Conservation (phyloP, 2,329 filamentous ascomycete genomes). For the Lachnellula willkommii region DNA sequence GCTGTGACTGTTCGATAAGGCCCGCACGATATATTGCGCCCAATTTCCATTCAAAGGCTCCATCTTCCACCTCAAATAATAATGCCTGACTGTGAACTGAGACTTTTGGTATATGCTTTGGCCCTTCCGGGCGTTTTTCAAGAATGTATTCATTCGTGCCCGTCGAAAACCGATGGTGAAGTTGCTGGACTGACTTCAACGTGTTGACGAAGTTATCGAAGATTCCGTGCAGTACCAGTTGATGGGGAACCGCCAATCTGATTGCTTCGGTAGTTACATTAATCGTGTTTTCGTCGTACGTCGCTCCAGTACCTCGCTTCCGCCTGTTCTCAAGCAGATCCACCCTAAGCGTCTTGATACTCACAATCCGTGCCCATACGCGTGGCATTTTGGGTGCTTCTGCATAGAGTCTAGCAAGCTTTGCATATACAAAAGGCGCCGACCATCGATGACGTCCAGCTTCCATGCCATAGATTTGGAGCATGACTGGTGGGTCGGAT, state of each 20-base stretch:
- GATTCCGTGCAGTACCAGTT: conserved; percentile 81
- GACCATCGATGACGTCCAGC: conserved; percentile 83
- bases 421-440: conserved; percentile 71
- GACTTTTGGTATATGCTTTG: conserved; percentile 81
- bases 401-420: conserved; percentile 78
- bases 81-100: conserved; percentile 77
- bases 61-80: conserved; percentile 90
- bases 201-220: conserved; percentile 92
- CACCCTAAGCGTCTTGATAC: conserved; percentile 72
- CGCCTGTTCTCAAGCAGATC: conserved; percentile 74
- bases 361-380: conserved; percentile 82
- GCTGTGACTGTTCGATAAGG: conserved; percentile 81
- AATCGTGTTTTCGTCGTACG: conserved; percentile 71
- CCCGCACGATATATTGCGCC: conserved; percentile 90
- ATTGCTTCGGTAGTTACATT: conserved; percentile 83
- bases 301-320: conserved; percentile 53
- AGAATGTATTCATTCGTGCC: conserved; percentile 84
- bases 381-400: conserved; percentile 76
- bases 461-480: conserved; percentile 80
- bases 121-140: conserved; percentile 76
- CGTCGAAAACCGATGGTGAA: conserved; percentile 89
- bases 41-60: conserved; percentile 95
- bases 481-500: conserved; percentile 81
- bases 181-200: conserved; percentile 78
- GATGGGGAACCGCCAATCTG: conserved; percentile 82